These are phyloP conservation scores for Mycosphaerella arachidis DNA, from an alignment of 2,329 filamentous ascomycete genomes.

Conservation along the genomic window DNA sequence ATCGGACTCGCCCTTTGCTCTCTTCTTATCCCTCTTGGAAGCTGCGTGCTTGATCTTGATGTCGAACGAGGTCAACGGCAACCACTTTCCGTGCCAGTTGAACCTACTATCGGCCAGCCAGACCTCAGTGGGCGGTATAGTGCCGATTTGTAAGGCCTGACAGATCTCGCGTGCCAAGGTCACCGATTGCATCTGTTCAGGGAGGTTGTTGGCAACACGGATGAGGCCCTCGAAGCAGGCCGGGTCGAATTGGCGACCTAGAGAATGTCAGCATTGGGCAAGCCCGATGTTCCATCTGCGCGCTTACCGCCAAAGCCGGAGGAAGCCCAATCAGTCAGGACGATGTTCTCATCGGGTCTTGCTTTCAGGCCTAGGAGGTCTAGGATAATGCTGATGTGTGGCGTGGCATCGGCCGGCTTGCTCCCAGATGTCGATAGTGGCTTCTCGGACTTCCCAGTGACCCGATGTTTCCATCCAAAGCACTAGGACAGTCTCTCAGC, in stretches of 20 bases:
- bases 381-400: not conserved
- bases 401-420: not conserved
- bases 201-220: not conserved
- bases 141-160: not conserved
- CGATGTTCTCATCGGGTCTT: not conserved
- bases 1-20: not conserved
- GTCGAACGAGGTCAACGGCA: not conserved
- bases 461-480: not conserved
- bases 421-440: not conserved
- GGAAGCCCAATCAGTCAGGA: not conserved
- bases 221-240: not conserved
- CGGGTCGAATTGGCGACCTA: not conserved
- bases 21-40: not conserved
- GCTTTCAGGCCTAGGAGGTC: not conserved
- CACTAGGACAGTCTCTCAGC: not conserved
- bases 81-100: not conserved
- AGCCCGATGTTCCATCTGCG: too few relatives aligned
- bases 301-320: not conserved
- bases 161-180: not conserved
- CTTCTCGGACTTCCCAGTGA: not conserved
- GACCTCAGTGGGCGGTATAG: not conserved
- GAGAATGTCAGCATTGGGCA: not conserved
- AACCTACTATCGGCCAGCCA: not conserved
- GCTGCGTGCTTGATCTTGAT: not conserved
- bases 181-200: not conserved